Evolutionary conservation across 768 basidiomycete genomes (phyloP).

Genomic region (Serendipita indica): DNA sequence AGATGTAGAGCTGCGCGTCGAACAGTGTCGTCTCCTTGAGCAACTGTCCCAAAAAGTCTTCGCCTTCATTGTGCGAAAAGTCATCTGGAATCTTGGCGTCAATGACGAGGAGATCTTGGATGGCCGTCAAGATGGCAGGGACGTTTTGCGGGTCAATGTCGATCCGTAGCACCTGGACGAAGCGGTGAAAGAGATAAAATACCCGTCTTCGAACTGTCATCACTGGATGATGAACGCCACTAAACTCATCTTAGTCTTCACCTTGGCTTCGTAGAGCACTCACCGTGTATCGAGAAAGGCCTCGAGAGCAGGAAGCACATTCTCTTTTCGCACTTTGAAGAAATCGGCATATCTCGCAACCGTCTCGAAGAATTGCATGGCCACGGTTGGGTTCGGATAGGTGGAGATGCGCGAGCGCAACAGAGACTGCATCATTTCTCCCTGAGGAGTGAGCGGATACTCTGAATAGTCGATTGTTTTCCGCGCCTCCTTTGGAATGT

Average conservation of each 20-base stretch:
- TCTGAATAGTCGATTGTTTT: constrained; percentile 57
- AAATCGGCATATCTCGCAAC: constrained; percentile 88
- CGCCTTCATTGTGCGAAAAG: constrained; percentile 45
- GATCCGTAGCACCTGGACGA: constrained; percentile 67
- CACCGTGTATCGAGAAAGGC: constrained; percentile 77
- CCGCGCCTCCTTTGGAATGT: constrained; percentile 50
- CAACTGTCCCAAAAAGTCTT: constrained; percentile 54
- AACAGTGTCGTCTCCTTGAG: constrained; percentile 58
- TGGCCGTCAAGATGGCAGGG: constrained; percentile 49
- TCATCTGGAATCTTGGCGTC: constrained; percentile 55
- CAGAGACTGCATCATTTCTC: constrained; percentile 75
- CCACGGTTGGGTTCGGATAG: constrained; percentile 72
- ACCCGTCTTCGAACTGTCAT: constrained; percentile 55
- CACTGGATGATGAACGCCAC: constrained; percentile 75
- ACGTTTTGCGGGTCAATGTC: constrained; percentile 66
- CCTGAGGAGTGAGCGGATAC: constrained; percentile 77
- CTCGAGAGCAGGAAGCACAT: constrained; percentile 72
- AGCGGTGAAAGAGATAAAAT: constrained; percentile 86
- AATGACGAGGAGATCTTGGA: constrained; percentile 66
- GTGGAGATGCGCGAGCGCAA: constrained; percentile 68
- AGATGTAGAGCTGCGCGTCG: constrained; percentile 85
- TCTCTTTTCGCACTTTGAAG: constrained; percentile 85
- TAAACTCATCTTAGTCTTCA: constrained; percentile 21
- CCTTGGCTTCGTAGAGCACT: no score
- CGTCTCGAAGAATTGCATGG: constrained; percentile 87